phyloP scores from a whole-genome alignment of 352 stramenopile genomes.

The Ophiocytium majus region DNA sequence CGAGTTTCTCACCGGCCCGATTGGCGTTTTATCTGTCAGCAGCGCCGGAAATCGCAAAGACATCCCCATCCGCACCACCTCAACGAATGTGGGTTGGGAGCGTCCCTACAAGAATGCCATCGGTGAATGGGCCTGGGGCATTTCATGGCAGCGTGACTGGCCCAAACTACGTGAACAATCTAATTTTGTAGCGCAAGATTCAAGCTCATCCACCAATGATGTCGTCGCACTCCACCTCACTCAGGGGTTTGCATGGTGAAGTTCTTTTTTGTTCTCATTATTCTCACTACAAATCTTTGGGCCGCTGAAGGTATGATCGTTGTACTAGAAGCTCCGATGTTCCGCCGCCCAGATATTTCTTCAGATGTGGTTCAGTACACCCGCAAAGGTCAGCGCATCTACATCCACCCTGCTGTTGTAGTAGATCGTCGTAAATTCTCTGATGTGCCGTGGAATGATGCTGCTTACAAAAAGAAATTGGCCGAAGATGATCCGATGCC shows the following conservation, averaged over 20 bases:
- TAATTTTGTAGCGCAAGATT: background rate
- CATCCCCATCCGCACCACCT: too few relatives aligned
- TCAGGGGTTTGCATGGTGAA: background rate
- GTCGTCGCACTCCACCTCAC: background rate
- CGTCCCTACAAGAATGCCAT: background rate
- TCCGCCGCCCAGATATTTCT: background rate
- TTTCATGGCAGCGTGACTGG: background rate
- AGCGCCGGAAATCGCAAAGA: too few relatives aligned
- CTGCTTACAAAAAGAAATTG: background rate
- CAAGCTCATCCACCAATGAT: background rate
- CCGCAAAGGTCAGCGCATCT: background rate
- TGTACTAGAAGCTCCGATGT: background rate
- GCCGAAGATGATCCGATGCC: constrained; percentile 13
- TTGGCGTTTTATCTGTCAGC: too few relatives aligned
- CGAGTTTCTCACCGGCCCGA: too few relatives aligned
- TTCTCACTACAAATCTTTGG: background rate
- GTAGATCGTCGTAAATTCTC: too few relatives aligned
- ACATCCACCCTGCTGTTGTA: background rate
- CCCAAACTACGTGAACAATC: background rate
- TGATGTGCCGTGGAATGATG: background rate
- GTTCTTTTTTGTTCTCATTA: background rate
- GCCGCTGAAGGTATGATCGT: background rate
- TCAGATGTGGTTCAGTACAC: background rate
- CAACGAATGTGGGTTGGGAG: too few relatives aligned
- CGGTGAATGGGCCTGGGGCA: background rate